Base-by-base conservation (phyloP, 2,329 filamentous ascomycete genomes). In the Cadophora malorum region DNA sequence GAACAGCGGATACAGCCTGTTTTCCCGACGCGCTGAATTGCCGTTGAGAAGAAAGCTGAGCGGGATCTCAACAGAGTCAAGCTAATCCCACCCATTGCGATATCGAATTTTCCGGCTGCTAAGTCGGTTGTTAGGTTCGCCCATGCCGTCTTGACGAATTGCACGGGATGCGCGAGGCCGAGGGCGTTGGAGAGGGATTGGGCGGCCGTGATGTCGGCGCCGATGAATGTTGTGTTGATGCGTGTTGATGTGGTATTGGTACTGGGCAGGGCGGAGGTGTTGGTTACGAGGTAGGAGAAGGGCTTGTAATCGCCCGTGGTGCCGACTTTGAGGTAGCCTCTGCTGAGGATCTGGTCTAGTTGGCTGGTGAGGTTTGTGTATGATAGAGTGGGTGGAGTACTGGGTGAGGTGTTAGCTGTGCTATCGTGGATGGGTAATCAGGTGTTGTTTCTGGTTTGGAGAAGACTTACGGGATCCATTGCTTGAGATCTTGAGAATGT, bases 231-330 rank as follows among this genome's bases (percentile, higher is more conserved):
- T 10, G 63, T 65, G 63, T 65, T 65, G 25, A 64, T 38, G 47
- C 19, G 8, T 45, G 41, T 45, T 28, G 60, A 16, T 21, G 63
- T 59, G 35, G 25, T 49, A 16, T 45, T 64, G n/a, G 63, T 56
- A 35, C 21, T 64, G 25, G 53, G 63, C 25, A 65, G 45, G 25
- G 47, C 10, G 25, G 53, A 47, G 52, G 35, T 49, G 41, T 65
- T 65, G 63, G 35, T 65, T 19, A 65, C 45, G 53, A 35, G 35
- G 41, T 65, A 65, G 35, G 63, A 50, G 31, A 65, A 65, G 52
- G 53, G 63, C 14, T 65, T 65, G 41, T 65, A 65, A 45, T 65
- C 63, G 7, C 63, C 63, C 3, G 63, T 65, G 16, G 63, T 65
- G 28, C 63, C 63, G 25, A 65, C 63, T 38, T 52, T 47, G 1